Conservation (phyloP, 805 yeast species). For the Ogataea chonburiensis region DNA sequence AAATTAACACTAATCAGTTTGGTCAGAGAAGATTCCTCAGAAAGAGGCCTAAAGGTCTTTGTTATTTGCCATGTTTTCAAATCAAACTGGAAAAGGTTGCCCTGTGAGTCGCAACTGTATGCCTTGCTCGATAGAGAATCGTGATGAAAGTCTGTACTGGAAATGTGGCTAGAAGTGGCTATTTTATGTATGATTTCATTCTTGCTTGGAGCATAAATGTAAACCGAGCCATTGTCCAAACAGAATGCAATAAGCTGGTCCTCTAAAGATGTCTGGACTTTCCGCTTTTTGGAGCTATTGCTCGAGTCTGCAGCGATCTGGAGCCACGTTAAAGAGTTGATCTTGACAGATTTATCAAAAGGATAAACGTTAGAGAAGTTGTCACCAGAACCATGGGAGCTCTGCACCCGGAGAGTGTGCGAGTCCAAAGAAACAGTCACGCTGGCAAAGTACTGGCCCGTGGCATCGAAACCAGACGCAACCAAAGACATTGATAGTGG, state of each 20-base stretch:
- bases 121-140: conserved; percentile 42
- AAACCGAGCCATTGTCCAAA: conserved; percentile 59
- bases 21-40: conserved; percentile 24
- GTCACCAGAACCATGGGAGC: conserved; percentile 41
- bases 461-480: conserved; percentile 58
- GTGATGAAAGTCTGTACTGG: conserved; percentile 44
- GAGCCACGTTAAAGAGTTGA: conserved; percentile 57
- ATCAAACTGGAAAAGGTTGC: conserved; percentile 64
- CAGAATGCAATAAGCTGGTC: conserved; percentile 57
- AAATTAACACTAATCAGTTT: conserved; percentile 23
- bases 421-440: conserved; percentile 67
- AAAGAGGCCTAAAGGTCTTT: conserved; percentile 42
- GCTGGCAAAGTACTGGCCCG: conserved; percentile 61
- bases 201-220: conserved; percentile 66
- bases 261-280: conserved; percentile 30
- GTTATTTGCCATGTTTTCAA: conserved; percentile 41
- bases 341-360: conserved; percentile 49
- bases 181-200: conserved; percentile 57
- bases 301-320: conserved; percentile 15
- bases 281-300: conserved; percentile 29
- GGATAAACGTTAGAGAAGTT: conserved; percentile 40
- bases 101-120: conserved; percentile 61
- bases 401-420: conserved; percentile 65
- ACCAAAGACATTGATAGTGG: conserved; percentile 20
- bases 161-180: conserved; percentile 19